These are phyloP conservation scores for Perkinsus marinus DNA, from an alignment of 169 alveolate genomes.

Conservation along the genomic window DNA sequence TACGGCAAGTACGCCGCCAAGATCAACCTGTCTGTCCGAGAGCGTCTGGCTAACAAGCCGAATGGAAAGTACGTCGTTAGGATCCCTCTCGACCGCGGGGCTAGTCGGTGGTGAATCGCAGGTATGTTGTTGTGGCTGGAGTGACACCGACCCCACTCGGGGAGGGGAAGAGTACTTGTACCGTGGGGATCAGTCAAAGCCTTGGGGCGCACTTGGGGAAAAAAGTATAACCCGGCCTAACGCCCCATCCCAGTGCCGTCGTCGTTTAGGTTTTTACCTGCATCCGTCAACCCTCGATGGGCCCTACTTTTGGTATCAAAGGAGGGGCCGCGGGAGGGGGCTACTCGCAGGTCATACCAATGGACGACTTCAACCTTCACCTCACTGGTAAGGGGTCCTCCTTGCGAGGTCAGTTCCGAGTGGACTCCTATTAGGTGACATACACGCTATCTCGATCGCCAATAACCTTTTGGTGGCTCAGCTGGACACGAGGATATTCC, in stretches of 20 bases:
- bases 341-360: neutral
- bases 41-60: neutral
- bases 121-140: neutral
- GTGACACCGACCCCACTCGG: slow-evolving; percentile 7
- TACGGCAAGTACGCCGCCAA: neutral
- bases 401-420: neutral
- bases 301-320: slow-evolving; percentile 5
- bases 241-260: neutral
- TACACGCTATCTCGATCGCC: slow-evolving; percentile 3
- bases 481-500: neutral
- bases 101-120: no score
- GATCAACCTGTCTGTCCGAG: neutral
- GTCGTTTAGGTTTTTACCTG: neutral
- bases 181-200: slow-evolving; percentile 1
- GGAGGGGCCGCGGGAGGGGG: slow-evolving; percentile 10
- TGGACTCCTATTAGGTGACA: neutral
- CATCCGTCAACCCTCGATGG: neutral
- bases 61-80: neutral
- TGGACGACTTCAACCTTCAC: slow-evolving; percentile 7
- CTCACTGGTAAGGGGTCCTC: neutral
- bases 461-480: neutral
- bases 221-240: neutral
- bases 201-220: neutral
- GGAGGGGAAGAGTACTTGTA: slow-evolving; percentile 5
- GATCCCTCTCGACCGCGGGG: no score